These are phyloP conservation scores for Acanthamoeba triangularis DNA, from an alignment of 208 protist genomes.

Conservation along the genomic window DNA sequence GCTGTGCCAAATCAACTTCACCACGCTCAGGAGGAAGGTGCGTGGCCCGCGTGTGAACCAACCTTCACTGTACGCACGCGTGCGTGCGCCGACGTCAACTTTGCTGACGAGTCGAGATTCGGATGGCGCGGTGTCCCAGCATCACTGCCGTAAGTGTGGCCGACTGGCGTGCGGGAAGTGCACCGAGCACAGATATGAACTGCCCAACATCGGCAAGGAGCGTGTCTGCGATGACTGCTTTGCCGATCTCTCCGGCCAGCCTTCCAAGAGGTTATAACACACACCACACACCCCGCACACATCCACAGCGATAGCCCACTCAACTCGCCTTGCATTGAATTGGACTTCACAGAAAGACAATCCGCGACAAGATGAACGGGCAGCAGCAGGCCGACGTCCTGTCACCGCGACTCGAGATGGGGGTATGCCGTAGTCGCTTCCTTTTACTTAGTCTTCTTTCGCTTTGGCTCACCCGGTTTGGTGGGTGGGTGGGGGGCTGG, in stretches of 20 bases:
- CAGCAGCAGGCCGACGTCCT: not conserved
- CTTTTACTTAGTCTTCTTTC: too few relatives aligned
- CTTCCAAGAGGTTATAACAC: conserved; percentile 16
- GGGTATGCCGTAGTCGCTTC: not conserved
- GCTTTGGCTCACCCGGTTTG: too few relatives aligned
- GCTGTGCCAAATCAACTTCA: conserved; percentile 59
- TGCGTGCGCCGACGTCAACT: not conserved
- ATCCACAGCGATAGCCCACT: too few relatives aligned
- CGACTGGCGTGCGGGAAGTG: conserved; percentile 63
- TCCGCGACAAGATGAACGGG: not conserved
- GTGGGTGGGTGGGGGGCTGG: not conserved
- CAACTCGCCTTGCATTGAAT: not conserved
- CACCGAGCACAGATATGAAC: conserved; percentile 64
- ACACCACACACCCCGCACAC: too few relatives aligned
- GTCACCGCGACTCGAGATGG: conserved; percentile 4
- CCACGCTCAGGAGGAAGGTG: conserved; percentile 49
- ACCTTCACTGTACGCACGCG: not conserved
- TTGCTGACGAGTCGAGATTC: too few relatives aligned
- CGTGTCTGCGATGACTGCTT: conserved; percentile 75
- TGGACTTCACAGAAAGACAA: not conserved
- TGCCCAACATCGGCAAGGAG: conserved; percentile 76
- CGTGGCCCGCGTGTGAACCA: not conserved
- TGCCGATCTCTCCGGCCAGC: conserved; percentile 62
- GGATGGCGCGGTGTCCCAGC: not conserved
- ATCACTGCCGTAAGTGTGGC: conserved; percentile 76